Conservation (phyloP, 2,329 filamentous ascomycete species). For the Colletotrichum sp. region DNA sequence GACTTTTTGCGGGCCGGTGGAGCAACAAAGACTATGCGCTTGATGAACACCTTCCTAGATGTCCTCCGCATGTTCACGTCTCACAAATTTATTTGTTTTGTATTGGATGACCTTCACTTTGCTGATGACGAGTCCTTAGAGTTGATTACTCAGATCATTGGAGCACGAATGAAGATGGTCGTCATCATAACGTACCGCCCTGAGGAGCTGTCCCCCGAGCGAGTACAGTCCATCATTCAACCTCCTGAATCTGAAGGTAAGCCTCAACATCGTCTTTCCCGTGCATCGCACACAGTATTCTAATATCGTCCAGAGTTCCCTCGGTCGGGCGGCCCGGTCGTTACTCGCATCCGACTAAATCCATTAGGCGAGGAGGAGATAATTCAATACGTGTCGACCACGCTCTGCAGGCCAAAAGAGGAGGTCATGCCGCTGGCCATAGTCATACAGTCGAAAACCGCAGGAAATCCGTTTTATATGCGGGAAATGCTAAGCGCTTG, state of each 20-base stretch:
- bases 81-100: slow-evolving; percentile 88
- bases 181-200: slow-evolving; percentile 79
- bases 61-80: slow-evolving; percentile 81
- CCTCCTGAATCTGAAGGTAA: slow-evolving; percentile 60
- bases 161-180: slow-evolving; percentile 79
- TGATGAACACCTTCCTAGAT: slow-evolving; percentile 89
- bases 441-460: slow-evolving; percentile 87
- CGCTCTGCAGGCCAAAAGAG: slow-evolving; percentile 75
- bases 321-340: slow-evolving; percentile 54
- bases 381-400: slow-evolving; percentile 80
- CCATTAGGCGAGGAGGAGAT: slow-evolving; percentile 83
- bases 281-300: slow-evolving; percentile 19
- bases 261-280: neutral
- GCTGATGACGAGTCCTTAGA: slow-evolving; percentile 89
- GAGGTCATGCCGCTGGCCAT: slow-evolving; percentile 80
- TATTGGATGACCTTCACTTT: slow-evolving; percentile 88
- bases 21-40: slow-evolving; percentile 70
- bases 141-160: slow-evolving; percentile 80
- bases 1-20: slow-evolving; percentile 65
- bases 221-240: slow-evolving; percentile 58
- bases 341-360: slow-evolving; percentile 74
- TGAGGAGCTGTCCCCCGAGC: slow-evolving; percentile 65
- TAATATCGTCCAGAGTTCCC: slow-evolving; percentile 43
- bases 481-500: slow-evolving; percentile 89
- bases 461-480: slow-evolving; percentile 90